phyloP scores from a whole-genome alignment of 441 rosid species.

The Syzygium syzygioides region DNA sequence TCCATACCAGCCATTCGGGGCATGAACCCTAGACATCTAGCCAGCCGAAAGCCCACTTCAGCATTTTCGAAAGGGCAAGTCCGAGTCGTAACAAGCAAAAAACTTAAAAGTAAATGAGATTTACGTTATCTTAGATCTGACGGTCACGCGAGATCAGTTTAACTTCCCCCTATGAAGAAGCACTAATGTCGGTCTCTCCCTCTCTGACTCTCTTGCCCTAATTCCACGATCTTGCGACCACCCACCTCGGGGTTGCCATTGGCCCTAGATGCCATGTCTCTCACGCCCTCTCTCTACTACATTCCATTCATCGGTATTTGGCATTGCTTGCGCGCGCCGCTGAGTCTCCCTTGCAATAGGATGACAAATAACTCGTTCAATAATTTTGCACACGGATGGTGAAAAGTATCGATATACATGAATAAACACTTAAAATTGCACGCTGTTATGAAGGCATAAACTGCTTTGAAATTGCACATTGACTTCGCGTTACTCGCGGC shows the following conservation, averaged over 20 bases:
- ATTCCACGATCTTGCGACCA: too few species aligned
- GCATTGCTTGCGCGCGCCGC: neutral
- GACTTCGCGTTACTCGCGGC: neutral
- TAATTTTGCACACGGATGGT: neutral
- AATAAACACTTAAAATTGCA: neutral
- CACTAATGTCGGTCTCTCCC: neutral
- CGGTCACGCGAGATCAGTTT: neutral
- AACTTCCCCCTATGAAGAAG: neutral
- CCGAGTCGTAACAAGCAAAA: neutral
- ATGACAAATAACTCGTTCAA: neutral
- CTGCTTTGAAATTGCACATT: neutral
- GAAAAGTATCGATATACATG: neutral
- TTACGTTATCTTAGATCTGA: neutral
- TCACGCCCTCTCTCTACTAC: neutral
- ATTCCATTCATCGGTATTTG: neutral
- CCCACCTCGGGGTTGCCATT: neutral
- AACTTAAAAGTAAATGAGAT: too few species aligned
- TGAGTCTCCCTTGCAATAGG: neutral
- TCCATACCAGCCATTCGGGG: too few species aligned
- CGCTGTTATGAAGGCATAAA: neutral
- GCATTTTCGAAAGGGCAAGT: neutral
- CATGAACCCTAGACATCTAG: too few species aligned
- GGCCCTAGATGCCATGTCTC: neutral
- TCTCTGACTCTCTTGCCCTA: neutral
- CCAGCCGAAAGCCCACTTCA: too few species aligned